A percentile compares a stretch with the other conserved stretches of the same genome.
These are phyloP conservation scores for Ustulina deusta DNA, from an alignment of 2,329 filamentous ascomycete genomes.

Conservation along the genomic window DNA sequence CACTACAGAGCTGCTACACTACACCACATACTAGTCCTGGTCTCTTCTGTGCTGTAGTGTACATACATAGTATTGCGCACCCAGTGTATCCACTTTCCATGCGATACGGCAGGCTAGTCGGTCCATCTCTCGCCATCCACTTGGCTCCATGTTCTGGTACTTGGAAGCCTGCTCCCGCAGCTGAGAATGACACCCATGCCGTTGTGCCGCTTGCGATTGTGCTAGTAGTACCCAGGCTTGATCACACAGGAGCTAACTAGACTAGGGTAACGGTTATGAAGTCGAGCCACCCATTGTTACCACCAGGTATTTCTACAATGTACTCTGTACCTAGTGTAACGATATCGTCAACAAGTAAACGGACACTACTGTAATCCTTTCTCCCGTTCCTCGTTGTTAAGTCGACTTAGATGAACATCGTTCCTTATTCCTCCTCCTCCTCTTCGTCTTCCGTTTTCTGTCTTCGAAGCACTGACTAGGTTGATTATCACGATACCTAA, in stretches of 20 bases:
- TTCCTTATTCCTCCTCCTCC: slow-evolving; percentile 25
- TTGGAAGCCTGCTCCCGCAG: slow-evolving; percentile 42
- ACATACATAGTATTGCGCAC: slow-evolving; percentile 16
- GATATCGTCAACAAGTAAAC: slow-evolving; percentile 41
- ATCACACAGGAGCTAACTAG: slow-evolving; percentile 34
- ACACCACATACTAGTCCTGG: slow-evolving; percentile 10
- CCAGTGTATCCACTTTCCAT: slow-evolving; percentile 37
- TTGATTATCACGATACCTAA: slow-evolving; percentile 23
- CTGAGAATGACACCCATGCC: slow-evolving; percentile 46
- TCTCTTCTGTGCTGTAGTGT: slow-evolving; percentile 11
- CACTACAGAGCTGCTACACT: neutral
- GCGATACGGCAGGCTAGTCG: slow-evolving; percentile 39
- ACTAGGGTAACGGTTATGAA: slow-evolving; percentile 41
- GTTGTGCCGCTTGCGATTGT: slow-evolving; percentile 45
- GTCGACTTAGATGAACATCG: slow-evolving; percentile 33
- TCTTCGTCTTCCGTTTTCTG: slow-evolving; percentile 12
- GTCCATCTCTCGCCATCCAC: slow-evolving; percentile 37
- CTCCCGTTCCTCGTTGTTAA: slow-evolving; percentile 32
- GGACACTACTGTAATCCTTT: slow-evolving; percentile 34
- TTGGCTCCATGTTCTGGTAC: slow-evolving; percentile 36
- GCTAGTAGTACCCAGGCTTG: slow-evolving; percentile 30
- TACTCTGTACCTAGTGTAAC: slow-evolving; percentile 41
- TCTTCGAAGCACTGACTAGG: slow-evolving; percentile 8
- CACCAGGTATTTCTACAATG: slow-evolving; percentile 24
- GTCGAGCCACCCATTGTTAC: slow-evolving; percentile 42